A percentile compares a stretch with the other conserved stretches of the same genome.
These are phyloP conservation scores for Alopecurus myosuroides DNA, from an alignment of 176 grass and related monocot species.

Conservation along the genomic window DNA sequence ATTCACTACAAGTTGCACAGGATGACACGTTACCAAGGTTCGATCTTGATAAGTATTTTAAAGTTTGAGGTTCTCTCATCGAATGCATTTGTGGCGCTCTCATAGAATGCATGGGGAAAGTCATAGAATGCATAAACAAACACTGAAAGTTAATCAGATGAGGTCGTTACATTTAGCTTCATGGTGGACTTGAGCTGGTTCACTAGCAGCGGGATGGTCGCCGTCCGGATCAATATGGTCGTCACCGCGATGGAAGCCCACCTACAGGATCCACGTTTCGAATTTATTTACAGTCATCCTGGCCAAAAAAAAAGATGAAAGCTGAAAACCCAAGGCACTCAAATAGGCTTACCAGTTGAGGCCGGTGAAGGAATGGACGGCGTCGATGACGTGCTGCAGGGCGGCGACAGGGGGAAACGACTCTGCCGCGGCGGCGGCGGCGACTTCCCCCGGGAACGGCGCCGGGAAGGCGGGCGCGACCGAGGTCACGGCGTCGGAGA, in stretches of 20 bases:
- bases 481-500: constrained; percentile 14
- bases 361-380: constrained; percentile 57
- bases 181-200: constrained; percentile 61
- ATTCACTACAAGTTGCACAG: background rate
- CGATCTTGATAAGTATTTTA: background rate
- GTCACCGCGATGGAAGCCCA: constrained; percentile 81
- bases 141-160: background rate
- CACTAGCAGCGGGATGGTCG: constrained; percentile 53
- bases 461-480: background rate
- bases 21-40: background rate
- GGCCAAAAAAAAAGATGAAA: no score
- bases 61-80: background rate
- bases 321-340: background rate
- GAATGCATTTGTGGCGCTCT: background rate
- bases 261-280: constrained; percentile 31
- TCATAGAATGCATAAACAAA: background rate
- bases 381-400: constrained; percentile 75
- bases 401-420: constrained; percentile 62
- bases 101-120: background rate
- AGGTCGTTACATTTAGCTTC: constrained; percentile 63
- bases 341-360: constrained; percentile 58
- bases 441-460: constrained; percentile 72
- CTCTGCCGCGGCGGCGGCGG: constrained; percentile 70
- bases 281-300: background rate
- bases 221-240: constrained; percentile 58